Conservation (phyloP, 2,329 filamentous ascomycete genomes). For the Arthroderma sp. region DNA sequence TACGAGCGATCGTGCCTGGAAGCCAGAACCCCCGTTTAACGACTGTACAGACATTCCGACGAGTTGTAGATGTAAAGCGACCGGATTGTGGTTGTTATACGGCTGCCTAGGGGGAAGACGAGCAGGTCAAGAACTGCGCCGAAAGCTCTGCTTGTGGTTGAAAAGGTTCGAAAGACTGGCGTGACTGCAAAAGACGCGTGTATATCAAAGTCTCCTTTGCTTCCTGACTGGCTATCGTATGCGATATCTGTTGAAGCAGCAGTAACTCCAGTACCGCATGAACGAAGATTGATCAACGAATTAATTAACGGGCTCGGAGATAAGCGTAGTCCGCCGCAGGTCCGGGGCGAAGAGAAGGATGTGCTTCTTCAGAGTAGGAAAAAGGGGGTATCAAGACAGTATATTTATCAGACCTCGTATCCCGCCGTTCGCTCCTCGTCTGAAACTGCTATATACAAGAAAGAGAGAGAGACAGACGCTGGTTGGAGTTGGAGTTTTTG, state of each 20-base stretch:
- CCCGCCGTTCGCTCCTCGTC: too few relatives aligned
- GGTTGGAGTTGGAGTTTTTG: background rate
- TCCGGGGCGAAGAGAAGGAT: background rate
- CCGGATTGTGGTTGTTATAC: background rate
- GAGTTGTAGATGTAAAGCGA: background rate
- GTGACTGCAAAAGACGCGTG: too few relatives aligned
- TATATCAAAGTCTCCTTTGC: too few relatives aligned
- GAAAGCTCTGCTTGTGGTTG: background rate
- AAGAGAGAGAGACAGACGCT: background rate
- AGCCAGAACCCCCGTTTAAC: constrained; percentile 33
- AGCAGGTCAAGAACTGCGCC: background rate
- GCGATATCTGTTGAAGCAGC: constrained; percentile 18
- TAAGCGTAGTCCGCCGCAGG: constrained; percentile 6
- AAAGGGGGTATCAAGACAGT: background rate
- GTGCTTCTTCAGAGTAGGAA: background rate
- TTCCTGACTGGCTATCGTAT: constrained; percentile 14
- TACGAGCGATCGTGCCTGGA: constrained; percentile 39
- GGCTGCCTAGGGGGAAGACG: background rate
- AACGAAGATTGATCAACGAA: background rate
- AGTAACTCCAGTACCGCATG: constrained; percentile 15
- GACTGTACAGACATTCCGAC: constrained; percentile 34
- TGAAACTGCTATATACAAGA: background rate
- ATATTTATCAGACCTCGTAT: too few relatives aligned
- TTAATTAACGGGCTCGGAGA: constrained; percentile 10
- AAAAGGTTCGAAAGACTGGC: too few relatives aligned